Evolutionary conservation across 1,139 yeast genomes (phyloP), one percentile per base, ranked within the genome.

Genomic region (Wickerhamiella infanticola): DNA sequence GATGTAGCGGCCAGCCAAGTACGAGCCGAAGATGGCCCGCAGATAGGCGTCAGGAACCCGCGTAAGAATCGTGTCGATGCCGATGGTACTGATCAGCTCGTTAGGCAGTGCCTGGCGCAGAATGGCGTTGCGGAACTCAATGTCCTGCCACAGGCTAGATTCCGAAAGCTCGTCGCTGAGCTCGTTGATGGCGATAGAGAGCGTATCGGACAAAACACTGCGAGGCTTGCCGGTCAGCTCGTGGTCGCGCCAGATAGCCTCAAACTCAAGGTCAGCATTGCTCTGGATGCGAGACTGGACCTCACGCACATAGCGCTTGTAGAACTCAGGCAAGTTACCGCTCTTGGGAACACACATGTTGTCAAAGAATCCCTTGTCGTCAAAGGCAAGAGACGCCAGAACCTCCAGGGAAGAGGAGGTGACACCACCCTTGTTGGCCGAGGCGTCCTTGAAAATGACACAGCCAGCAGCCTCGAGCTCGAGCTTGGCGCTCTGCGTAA

Each of bases 401-500:
- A 90, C 98, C 67, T 90, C 98, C 55, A 85, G 71, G 1, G 97
- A 88, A 1, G 96, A 86, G 1, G 97, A 88, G 1, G 98, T 90
- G 46, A 90, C 98, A 68, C 98, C 98, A 60, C 98, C 98, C 68
- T 90, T 90, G 67, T 90, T 90, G 47, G 97, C 85, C 23, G 96
- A 84, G 23, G 98, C 95, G 69, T 90, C 98, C 66, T 90, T 90
- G 67, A 85, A 84, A 47, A 90, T 73, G 46, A 86, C 64, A 47
- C 84, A 77, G 39, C 97, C 97, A 37, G 94, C 94, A 44, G 74
- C 69, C 66, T 90, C 98, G 50, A 90, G 72, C 48, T 77, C 73
- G 42, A 88, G 67, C 69, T 90, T 90, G 48, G 97, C 97, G 41
- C 86, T 77, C 67, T 90, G 98, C 3, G 97, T 85, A 51, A 90